Evolutionary conservation across 2,329 filamentous ascomycete genomes (phyloP).

Genomic region (Fusarium buxicola): DNA sequence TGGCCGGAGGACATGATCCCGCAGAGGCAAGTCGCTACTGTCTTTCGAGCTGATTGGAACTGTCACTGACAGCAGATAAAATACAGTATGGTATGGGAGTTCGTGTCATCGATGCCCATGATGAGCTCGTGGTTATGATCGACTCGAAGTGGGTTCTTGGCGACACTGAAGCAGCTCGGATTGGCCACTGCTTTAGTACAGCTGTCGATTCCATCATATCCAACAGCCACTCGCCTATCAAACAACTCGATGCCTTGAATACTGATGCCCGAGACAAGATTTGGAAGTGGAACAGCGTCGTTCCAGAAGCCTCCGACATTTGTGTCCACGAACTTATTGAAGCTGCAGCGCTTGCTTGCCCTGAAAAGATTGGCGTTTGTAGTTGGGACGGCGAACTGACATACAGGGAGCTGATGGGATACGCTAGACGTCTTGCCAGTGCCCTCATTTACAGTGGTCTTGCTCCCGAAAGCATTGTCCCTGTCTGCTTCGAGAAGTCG

Average conservation of each 20-base stretch:
- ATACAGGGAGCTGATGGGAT: not conserved
- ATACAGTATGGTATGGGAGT: slow-evolving; percentile 1
- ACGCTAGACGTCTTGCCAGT: not conserved
- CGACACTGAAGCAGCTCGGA: not conserved
- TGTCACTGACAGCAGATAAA: not conserved
- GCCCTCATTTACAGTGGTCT: not conserved
- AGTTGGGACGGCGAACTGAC: slow-evolving; percentile 11
- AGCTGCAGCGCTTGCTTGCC: not conserved
- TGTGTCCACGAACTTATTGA: not conserved
- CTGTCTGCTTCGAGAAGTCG: slow-evolving; percentile 47
- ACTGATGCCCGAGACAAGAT: not conserved
- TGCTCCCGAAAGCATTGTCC: slow-evolving; percentile 38
- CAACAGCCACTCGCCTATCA: not conserved
- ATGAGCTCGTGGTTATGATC: not conserved
- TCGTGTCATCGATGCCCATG: not conserved
- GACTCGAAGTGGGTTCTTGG: not conserved
- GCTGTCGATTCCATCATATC: slow-evolving; percentile 1
- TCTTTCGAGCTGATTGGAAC: not conserved
- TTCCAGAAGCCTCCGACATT: not conserved
- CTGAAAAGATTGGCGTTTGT: not conserved
- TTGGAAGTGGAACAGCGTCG: not conserved
- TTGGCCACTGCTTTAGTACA: slow-evolving; percentile 1
- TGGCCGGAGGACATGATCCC: slow-evolving; percentile 3
- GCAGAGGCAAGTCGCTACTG: not conserved
- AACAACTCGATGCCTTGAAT: not conserved